Conservation (phyloP, 805 yeast genomes). For the Monosporozyma servazzii region DNA sequence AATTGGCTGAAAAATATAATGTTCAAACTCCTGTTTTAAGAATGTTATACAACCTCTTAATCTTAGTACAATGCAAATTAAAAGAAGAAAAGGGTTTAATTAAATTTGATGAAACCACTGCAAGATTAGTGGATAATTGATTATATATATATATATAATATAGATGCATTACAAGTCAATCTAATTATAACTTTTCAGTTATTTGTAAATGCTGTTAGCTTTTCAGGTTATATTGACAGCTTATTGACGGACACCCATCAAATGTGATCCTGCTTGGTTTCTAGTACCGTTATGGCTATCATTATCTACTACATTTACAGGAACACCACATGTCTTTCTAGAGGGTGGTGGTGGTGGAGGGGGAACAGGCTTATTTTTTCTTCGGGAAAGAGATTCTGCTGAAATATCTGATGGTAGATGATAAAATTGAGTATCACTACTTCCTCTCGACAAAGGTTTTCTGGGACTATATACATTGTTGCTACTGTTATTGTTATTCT, state of each 20-base stretch:
- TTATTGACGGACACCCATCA: constrained; percentile 4
- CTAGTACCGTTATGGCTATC: background rate
- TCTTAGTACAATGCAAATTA: constrained; percentile 50
- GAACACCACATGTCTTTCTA: constrained; percentile 15
- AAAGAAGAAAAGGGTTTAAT: constrained; percentile 47
- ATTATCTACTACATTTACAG: background rate
- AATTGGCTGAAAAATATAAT: constrained; percentile 37
- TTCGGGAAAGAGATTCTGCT: constrained; percentile 29
- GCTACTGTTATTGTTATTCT: background rate
- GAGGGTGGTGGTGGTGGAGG: constrained; percentile 35
- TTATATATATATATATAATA: background rate
- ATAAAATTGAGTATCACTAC: background rate
- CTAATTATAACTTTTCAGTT: background rate
- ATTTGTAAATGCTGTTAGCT: too few species aligned
- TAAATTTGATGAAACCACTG: constrained; percentile 12
- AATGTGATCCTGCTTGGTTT: constrained; percentile 1
- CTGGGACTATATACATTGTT: background rate
- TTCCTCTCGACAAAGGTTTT: background rate
- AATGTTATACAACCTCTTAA: constrained; percentile 49
- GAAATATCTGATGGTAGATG: constrained; percentile 17
- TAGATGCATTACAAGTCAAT: background rate
- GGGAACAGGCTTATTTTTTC: constrained; percentile 21
- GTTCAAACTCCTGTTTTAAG: constrained; percentile 52
- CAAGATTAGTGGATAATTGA: constrained; percentile 2
- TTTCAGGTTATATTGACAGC: background rate